Conservation (phyloP, 2,329 filamentous ascomycete species). For the Blastomyces silverae region DNA sequence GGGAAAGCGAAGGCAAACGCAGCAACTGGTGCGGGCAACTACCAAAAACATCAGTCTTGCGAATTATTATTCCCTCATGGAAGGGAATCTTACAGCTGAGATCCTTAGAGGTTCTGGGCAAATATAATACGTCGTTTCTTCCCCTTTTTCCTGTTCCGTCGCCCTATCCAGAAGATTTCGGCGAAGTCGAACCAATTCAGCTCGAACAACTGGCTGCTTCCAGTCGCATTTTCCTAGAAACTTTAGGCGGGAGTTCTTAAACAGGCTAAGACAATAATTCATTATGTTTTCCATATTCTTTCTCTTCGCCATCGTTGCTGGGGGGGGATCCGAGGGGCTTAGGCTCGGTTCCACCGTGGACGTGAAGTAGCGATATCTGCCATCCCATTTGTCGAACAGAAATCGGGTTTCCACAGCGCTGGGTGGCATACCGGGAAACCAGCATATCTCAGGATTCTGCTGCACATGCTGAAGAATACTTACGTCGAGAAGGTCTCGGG, state of each 20-base stretch:
- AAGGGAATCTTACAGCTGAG: conserved; percentile 57
- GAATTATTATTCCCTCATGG: neutral
- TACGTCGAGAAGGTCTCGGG: conserved; percentile 42
- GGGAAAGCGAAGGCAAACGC: conserved; percentile 70
- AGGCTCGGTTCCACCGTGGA: conserved; percentile 29
- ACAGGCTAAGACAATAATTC: conserved; percentile 76
- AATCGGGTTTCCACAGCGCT: conserved; percentile 45
- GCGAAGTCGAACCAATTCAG: conserved; percentile 65
- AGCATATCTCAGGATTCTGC: conserved; percentile 37
- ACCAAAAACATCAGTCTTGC: conserved; percentile 3
- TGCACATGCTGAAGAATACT: conserved; percentile 32
- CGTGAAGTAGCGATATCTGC: conserved; percentile 54
- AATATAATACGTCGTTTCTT: conserved; percentile 55
- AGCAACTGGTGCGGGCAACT: conserved; percentile 65
- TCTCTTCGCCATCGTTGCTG: conserved; percentile 30
- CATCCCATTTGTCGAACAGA: conserved; percentile 52
- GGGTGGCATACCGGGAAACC: conserved; percentile 39
- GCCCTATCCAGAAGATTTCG: conserved; percentile 73
- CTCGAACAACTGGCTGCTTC: conserved; percentile 74
- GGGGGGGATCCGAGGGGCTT: conserved; percentile 32
- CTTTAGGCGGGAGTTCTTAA: conserved; percentile 51
- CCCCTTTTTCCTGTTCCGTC: conserved; percentile 46
- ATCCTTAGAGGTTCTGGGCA: conserved; percentile 71
- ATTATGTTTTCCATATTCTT: conserved; percentile 60
- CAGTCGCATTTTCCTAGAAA: conserved; percentile 49